Conservation (phyloP, 2,329 filamentous ascomycete genomes). For the Colletotrichum limetticola region DNA sequence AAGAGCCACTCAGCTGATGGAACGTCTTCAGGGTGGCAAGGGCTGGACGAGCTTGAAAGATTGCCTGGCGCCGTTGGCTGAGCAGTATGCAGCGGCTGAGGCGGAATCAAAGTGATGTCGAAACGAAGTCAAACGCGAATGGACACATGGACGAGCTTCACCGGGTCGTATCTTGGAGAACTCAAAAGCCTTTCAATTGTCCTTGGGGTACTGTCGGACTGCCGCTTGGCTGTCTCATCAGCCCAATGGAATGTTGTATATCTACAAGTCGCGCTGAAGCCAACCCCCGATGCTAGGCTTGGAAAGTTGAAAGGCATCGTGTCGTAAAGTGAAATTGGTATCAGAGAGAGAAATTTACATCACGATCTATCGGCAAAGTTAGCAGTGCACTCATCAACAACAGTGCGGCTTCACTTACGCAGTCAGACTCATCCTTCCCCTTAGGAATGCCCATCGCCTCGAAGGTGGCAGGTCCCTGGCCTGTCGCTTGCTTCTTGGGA, state of each 20-base stretch:
- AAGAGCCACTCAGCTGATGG: conserved; percentile 4
- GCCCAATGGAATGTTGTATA: conserved; percentile 11
- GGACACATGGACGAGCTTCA: neutral
- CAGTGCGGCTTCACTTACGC: conserved; percentile 69
- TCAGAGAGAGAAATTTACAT: conserved; percentile 31
- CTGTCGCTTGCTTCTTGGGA: conserved; percentile 57
- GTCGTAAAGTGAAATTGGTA: conserved; percentile 31
- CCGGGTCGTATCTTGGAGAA: neutral
- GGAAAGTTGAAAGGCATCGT: conserved; percentile 28
- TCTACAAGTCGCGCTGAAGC: conserved; percentile 24
- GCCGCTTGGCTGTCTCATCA: neutral
- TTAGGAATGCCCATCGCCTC: conserved; percentile 97
- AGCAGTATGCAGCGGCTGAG: conserved; percentile 12
- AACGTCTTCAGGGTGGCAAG: neutral
- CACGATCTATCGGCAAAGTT: conserved; percentile 19
- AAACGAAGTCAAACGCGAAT: neutral
- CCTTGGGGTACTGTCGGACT: conserved; percentile 14
- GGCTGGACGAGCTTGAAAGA: conserved; percentile 16
- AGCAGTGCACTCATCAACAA: neutral
- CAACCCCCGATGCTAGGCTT: neutral
- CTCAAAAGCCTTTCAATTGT: conserved; percentile 19
- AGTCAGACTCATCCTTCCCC: conserved; percentile 87
- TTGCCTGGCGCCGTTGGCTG: neutral
- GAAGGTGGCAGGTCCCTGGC: conserved; percentile 92
- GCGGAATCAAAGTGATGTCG: neutral